Percentiles rank a stretch among this genome's conserved stretches.
These are phyloP conservation scores for Penicillium psychrosexuale DNA, from an alignment of 2,329 filamentous ascomycete species.

Conservation along the genomic window DNA sequence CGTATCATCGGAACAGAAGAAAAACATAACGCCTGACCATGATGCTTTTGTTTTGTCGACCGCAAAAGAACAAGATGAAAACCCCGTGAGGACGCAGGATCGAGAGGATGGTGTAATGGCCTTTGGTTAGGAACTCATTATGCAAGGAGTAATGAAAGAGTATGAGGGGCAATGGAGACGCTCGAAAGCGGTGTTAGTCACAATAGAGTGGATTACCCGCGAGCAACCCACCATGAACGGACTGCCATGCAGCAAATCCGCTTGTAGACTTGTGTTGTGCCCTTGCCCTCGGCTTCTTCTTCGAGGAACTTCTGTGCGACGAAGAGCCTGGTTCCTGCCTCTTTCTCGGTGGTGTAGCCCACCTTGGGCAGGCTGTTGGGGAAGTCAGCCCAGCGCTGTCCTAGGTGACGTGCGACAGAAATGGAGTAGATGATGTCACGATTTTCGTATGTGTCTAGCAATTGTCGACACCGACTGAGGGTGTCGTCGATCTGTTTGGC, in stretches of 20 bases:
- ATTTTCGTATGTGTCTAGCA: slow-evolving; percentile 79
- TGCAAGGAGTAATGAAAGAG: slow-evolving; percentile 7
- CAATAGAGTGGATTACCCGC: slow-evolving; percentile 26
- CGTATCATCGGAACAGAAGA: slow-evolving; percentile 8
- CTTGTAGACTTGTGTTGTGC: slow-evolving; percentile 70
- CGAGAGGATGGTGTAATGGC: slow-evolving; percentile 5
- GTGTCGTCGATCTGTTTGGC: slow-evolving; percentile 63
- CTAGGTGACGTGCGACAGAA: slow-evolving; percentile 72
- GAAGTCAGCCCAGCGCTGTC: slow-evolving; percentile 61
- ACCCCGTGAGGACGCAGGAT: slow-evolving; percentile 7
- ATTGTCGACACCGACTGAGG: slow-evolving; percentile 62
- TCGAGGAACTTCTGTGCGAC: slow-evolving; percentile 69
- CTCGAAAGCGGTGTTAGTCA: background rate
- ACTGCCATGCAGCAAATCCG: slow-evolving; percentile 66
- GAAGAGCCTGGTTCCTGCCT: slow-evolving; percentile 63
- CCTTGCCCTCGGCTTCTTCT: slow-evolving; percentile 63
- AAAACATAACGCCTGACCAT: slow-evolving; percentile 24
- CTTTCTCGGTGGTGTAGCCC: slow-evolving; percentile 63
- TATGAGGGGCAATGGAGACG: background rate
- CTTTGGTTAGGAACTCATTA: background rate
- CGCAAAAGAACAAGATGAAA: slow-evolving; percentile 9
- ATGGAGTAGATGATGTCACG: slow-evolving; percentile 89
- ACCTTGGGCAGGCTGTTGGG: slow-evolving; percentile 55
- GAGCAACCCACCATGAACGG: slow-evolving; percentile 52
- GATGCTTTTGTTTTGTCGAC: slow-evolving; percentile 24